Base-by-base conservation (phyloP, 2,329 filamentous ascomycete genomes). In the Clarireedia monteithiana region DNA sequence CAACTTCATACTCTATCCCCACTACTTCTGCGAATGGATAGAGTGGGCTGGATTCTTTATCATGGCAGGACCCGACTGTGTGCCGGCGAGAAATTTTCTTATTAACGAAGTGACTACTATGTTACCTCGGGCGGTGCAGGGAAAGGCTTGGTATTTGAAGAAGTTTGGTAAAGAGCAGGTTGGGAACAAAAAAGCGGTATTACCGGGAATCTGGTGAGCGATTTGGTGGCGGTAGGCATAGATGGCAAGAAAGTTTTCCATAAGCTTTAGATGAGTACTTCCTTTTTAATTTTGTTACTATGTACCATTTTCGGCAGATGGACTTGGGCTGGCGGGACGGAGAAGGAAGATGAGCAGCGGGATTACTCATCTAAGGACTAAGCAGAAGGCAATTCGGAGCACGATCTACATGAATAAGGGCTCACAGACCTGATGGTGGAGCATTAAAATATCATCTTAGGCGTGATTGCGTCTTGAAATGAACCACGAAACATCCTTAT, bases 11-110 rank as follows among this genome's bases (percentile, higher is more conserved):
- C 78, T 97, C 58, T 96, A 86, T 71, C 91, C 94, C 62, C 94
- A 99, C 70, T 99, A 96, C 71, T 77, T 95, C n/a, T 88, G 86
- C 68, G 94, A 99, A 74, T 99, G 94, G 94, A 70, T 96, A 53
- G 94, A 99, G 77, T 99, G 94, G 94, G 71, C 80, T 3, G 94
- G 94, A 0, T 99, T 91, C 70, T 91, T 86, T 76, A 80, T 96
- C 70, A 80, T 88, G 63, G 80, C 85, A 56, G 84, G 84, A 1
- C 80, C 76, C 73, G 72, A 74, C 4, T 89, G 85, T 67, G 74
- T 82, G 48, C 92, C 94, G 0, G 92, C 90, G 24, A 77, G 91
- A 66, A 81, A 80, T 50, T 97, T 97, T 68, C 66, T 96, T 46
- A 61, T 95, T 48, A 97, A 96, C 69, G 91, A 96, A 73, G 74